These are phyloP conservation scores for Saxispiralis lemnorum DNA, from an alignment of 495 filamentous ascomycete genomes.

Conservation along the genomic window DNA sequence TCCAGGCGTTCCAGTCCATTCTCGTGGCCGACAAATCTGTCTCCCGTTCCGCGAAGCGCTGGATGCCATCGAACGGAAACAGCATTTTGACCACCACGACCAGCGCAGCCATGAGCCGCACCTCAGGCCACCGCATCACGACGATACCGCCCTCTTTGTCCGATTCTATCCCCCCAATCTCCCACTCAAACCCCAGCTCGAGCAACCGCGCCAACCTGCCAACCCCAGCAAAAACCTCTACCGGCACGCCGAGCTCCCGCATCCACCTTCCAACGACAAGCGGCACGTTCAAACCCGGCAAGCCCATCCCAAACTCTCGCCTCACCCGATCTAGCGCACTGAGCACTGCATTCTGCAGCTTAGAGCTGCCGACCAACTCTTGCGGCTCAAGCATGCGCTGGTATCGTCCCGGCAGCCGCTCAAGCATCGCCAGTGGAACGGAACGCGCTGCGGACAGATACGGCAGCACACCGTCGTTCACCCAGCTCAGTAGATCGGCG, in stretches of 20 bases:
- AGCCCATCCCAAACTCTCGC: slow-evolving; percentile 45
- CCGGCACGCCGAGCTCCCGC: slow-evolving; percentile 55
- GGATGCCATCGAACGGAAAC: slow-evolving; percentile 53
- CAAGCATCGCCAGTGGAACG: slow-evolving; percentile 19
- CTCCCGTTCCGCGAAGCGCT: slow-evolving; percentile 35
- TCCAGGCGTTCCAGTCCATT: slow-evolving; percentile 63
- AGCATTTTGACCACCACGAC: slow-evolving; percentile 61
- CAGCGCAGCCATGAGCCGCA: slow-evolving; percentile 50
- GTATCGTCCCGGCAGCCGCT: slow-evolving; percentile 19
- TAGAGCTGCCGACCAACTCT: slow-evolving; percentile 31
- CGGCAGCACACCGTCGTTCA: slow-evolving; percentile 16
- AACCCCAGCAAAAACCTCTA: slow-evolving; percentile 50
- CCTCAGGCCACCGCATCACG: slow-evolving; percentile 38
- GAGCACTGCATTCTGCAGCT: slow-evolving; percentile 45
- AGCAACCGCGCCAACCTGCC: slow-evolving; percentile 41
- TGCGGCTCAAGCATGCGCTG: slow-evolving; percentile 17
- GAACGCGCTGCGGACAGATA: slow-evolving; percentile 19
- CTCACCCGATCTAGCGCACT: slow-evolving; percentile 45
- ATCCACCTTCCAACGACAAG: slow-evolving; percentile 52
- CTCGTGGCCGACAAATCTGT: slow-evolving; percentile 42
- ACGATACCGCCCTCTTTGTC: background rate
- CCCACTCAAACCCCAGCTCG: slow-evolving; percentile 38
- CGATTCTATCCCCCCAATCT: slow-evolving; percentile 11
- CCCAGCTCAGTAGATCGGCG: slow-evolving; percentile 38
- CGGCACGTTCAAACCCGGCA: slow-evolving; percentile 55